phyloP scores from a whole-genome alignment of 2,329 filamentous ascomycete species.

The Fusarium kyushuense region DNA sequence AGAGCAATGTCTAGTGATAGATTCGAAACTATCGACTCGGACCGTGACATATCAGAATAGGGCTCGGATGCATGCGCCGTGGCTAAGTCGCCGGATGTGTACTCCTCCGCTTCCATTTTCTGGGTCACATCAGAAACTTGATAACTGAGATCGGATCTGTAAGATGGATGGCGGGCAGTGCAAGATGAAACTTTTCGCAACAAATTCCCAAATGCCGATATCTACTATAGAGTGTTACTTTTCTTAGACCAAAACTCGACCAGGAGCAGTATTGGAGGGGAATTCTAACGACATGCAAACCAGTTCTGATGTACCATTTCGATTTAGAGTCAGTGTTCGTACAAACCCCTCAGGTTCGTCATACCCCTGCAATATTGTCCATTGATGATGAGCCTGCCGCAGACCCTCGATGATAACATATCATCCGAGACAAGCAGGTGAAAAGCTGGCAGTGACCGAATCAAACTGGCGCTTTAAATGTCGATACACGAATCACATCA shows the following conservation, averaged over 20 bases:
- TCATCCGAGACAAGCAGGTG: slow-evolving; percentile 11
- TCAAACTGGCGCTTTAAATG: not conserved
- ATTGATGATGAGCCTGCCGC: slow-evolving; percentile 3
- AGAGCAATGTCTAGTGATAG: slow-evolving; percentile 2
- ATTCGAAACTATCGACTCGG: slow-evolving; percentile 10
- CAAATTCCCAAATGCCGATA: slow-evolving; percentile 8
- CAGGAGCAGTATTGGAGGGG: not conserved
- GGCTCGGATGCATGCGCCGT: not conserved
- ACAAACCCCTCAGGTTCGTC: slow-evolving; percentile 47
- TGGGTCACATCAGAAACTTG: slow-evolving; percentile 35
- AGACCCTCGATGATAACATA: slow-evolving; percentile 33
- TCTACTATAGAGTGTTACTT: slow-evolving; percentile 3
- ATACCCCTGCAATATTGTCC: slow-evolving; percentile 31
- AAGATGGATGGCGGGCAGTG: slow-evolving; percentile 22
- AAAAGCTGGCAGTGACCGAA: slow-evolving; percentile 8
- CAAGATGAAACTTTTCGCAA: slow-evolving; percentile 23
- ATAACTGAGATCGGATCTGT: slow-evolving; percentile 15
- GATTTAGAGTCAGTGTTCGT: not conserved
- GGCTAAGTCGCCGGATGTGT: slow-evolving; percentile 20
- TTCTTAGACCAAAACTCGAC: not conserved
- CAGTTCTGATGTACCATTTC: not conserved
- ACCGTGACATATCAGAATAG: slow-evolving; percentile 1
- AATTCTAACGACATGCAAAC: not conserved
- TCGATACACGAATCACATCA: not conserved
- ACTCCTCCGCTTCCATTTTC: slow-evolving; percentile 13